Evolutionary conservation across 768 basidiomycete genomes (phyloP), one percentile per base, ranked within the genome.

Genomic region (Pleurotus sapidus): DNA sequence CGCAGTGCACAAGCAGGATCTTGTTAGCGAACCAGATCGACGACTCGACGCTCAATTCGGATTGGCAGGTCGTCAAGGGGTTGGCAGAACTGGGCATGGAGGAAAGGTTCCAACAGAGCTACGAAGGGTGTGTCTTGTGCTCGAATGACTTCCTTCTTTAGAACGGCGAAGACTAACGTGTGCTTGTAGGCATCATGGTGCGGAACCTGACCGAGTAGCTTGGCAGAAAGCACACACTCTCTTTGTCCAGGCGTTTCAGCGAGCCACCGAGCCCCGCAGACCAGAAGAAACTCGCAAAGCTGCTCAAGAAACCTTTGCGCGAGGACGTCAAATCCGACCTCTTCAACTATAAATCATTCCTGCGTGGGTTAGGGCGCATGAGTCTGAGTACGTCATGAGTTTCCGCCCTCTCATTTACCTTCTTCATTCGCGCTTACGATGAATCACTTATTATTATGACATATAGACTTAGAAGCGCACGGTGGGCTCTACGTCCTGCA

Each of bases 401-500:
- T 34, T 34, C 30, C 11, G 9, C 30, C 11, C 8, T 34, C 8
- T 5, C 59, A 57, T 27, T 55, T 4, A 46, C 38, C 24, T 5
- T 18, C 18, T 17, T 12, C 46, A 59, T 46, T 11, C 60, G 14
- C 18, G 14, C 14, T 9, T 14, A 17, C 46, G 18, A 38, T 56
- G 42, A 18, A 55, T 58, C 39, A 40, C 46, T 46, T 43, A 14
- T 43, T 39, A 17, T 38, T 15, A 20, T 27, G n/a, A n/a, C n/a
- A 5, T 20, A 5, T 51, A 88, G 88, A 94, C 65, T 75, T 94
- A 50, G 93, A 95, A 72, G 83, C 88, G 1, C 91, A 94, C 55
- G 93, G 92, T 2, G 93, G 93, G 2, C 74, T 96, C 8, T 96
- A 95, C 71, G 81, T 80, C 18, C 79, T 95, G 4, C 93, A 95